Evolutionary conservation across 1,139 yeast genomes (phyloP).

Genomic region (Yamadazyma membranifaciens): DNA sequence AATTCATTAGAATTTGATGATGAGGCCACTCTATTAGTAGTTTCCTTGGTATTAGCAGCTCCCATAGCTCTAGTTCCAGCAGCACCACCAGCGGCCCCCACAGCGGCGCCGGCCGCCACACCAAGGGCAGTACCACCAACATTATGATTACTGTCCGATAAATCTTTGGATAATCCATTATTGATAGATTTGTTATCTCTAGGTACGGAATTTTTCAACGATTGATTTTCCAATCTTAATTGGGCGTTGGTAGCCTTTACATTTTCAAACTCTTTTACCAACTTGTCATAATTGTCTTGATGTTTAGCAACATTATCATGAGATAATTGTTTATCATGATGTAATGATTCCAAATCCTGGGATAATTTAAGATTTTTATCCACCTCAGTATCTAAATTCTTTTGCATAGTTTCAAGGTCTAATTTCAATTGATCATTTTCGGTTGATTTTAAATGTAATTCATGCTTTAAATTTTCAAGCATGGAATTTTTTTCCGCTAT

Average conservation of each 20-base stretch:
- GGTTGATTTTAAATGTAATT: constrained; percentile 9
- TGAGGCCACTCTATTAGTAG: not conserved
- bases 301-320: constrained; percentile 8
- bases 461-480: constrained; percentile 14
- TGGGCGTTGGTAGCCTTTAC: constrained; percentile 34
- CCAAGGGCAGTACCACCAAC: not conserved
- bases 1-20: constrained; percentile 4
- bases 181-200: constrained; percentile 12
- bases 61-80: constrained; percentile 3
- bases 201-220: constrained; percentile 29
- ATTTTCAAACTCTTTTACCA: constrained; percentile 23
- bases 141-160: constrained; percentile 6
- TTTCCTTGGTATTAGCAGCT: constrained; percentile 5
- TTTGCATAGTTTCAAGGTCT: constrained; percentile 15
- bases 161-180: constrained; percentile 13
- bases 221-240: constrained; percentile 40
- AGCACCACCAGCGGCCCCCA: constrained; percentile 3
- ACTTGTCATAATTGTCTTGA: constrained; percentile 11
- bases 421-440: constrained; percentile 14
- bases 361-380: constrained; percentile 12
- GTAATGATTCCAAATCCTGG: constrained; percentile 10
- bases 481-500: not conserved
- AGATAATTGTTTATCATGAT: constrained; percentile 5
- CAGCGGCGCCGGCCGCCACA: constrained; percentile 5
- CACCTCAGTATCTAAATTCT: constrained; percentile 9